Percentiles rank a stretch among this genome's conserved stretches.
phyloP scores from a whole-genome alignment of 345 rosid species.

The Ailanthus altissimus region DNA sequence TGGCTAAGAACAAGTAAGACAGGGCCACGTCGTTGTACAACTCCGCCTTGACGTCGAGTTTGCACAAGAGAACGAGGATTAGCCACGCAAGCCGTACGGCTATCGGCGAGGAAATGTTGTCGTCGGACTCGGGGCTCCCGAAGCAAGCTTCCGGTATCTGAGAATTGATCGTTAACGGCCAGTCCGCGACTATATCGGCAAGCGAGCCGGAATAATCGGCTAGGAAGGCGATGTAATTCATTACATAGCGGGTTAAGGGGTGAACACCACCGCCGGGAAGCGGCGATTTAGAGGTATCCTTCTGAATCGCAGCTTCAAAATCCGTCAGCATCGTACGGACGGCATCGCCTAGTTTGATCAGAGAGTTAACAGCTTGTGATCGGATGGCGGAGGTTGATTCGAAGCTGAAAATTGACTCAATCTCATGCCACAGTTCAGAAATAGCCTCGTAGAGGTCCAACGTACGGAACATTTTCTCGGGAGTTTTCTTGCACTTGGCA shows the following conservation, averaged over 20 bases:
- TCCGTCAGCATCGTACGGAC: constrained; percentile 48
- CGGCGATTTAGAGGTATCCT: constrained; percentile 49
- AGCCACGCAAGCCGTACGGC: constrained; percentile 61
- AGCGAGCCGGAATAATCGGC: constrained; percentile 57
- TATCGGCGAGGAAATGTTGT: constrained; percentile 38
- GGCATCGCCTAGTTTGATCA: constrained; percentile 49
- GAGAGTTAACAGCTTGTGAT: constrained; percentile 45
- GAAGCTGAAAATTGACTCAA: constrained; percentile 50
- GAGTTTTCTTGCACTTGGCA: constrained; percentile 64
- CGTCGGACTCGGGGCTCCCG: constrained; percentile 28
- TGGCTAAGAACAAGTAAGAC: constrained; percentile 74
- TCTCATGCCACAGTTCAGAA: constrained; percentile 46
- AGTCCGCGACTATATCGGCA: constrained; percentile 57
- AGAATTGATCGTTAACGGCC: constrained; percentile 39
- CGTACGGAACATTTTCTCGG: constrained; percentile 67
- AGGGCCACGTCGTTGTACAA: constrained; percentile 58
- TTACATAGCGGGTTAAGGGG: constrained; percentile 73
- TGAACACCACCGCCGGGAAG: constrained; percentile 77
- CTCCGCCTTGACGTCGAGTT: constrained; percentile 67
- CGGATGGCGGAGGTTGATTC: constrained; percentile 47
- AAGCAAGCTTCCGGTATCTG: constrained; percentile 51
- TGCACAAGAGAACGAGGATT: constrained; percentile 66
- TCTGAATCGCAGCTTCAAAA: constrained; percentile 60
- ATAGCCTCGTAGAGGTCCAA: constrained; percentile 68
- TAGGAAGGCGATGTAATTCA: constrained; percentile 74